phyloP scores from a whole-genome alignment of 225 moss, liverwort and hornwort genomes.

The Pseudoscleropodium purum region DNA sequence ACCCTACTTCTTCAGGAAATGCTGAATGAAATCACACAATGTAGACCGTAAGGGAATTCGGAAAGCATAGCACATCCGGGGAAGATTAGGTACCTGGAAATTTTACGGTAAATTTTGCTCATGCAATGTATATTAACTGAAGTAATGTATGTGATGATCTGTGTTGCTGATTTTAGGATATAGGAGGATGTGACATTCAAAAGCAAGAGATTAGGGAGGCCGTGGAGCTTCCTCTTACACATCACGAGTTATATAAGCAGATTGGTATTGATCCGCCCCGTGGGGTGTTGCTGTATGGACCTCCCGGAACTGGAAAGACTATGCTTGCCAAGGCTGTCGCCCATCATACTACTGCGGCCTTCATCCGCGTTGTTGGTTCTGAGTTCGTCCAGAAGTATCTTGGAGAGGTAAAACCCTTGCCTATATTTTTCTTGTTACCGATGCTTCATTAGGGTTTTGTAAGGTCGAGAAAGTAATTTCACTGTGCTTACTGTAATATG shows the following conservation, averaged over 20 bases:
- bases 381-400: slow-evolving; percentile 95
- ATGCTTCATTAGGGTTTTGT: neutral
- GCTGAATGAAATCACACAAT: neutral
- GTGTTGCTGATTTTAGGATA: slow-evolving; percentile 47
- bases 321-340: slow-evolving; percentile 96
- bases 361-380: slow-evolving; percentile 83
- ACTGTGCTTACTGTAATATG: neutral
- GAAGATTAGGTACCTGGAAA: neutral
- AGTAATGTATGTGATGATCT: neutral
- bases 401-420: slow-evolving; percentile 48
- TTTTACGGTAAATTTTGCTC: neutral
- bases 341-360: slow-evolving; percentile 85
- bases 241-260: slow-evolving; percentile 87
- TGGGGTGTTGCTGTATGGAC: slow-evolving; percentile 76
- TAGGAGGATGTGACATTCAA: slow-evolving; percentile 90
- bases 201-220: slow-evolving; percentile 72
- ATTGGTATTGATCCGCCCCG: slow-evolving; percentile 88
- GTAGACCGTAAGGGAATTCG: neutral
- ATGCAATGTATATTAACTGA: neutral
- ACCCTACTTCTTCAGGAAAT: neutral
- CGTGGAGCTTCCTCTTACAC: slow-evolving; percentile 45
- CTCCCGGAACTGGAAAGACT: slow-evolving; percentile 89
- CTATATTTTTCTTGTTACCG: neutral
- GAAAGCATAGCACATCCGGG: neutral
- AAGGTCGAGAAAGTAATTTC: neutral